Conservation (phyloP, 192 early-diverging fungal genomes). For the Backusella circina region DNA sequence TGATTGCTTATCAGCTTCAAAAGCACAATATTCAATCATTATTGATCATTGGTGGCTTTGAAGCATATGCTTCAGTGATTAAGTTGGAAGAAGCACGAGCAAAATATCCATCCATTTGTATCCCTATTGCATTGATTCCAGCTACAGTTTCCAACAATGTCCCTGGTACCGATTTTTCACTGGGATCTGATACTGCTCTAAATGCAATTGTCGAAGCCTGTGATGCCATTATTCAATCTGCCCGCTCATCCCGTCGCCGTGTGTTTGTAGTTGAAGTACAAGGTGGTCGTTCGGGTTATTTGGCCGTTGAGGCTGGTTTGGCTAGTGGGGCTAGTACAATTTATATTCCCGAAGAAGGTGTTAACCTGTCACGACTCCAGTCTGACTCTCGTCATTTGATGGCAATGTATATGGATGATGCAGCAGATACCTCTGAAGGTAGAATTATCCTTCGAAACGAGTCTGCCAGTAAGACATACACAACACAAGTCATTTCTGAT, state of each 20-base stretch:
- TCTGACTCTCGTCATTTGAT: constrained; percentile 79
- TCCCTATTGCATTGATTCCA: constrained; percentile 89
- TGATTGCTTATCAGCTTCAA: constrained; percentile 90
- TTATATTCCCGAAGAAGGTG: constrained; percentile 93
- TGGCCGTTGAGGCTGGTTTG: constrained; percentile 83
- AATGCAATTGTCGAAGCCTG: constrained; percentile 92
- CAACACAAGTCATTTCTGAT: constrained; percentile 83
- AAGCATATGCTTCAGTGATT: constrained; percentile 80
- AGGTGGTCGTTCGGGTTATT: constrained; percentile 91
- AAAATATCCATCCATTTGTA: constrained; percentile 90
- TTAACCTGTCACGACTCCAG: constrained; percentile 76
- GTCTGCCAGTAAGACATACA: constrained; percentile 74
- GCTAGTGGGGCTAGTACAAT: constrained; percentile 80
- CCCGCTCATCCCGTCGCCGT: constrained; percentile 82
- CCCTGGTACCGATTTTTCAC: constrained; percentile 91
- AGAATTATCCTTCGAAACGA: constrained; percentile 85
- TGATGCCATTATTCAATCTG: constrained; percentile 90
- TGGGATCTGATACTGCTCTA: constrained; percentile 91
- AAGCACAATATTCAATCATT: constrained; percentile 86
- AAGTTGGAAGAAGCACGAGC: constrained; percentile 66
- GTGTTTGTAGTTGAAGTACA: constrained; percentile 98
- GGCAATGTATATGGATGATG: constrained; percentile 73
- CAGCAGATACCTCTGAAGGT: constrained; percentile 67
- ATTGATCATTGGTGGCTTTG: constrained; percentile 92
- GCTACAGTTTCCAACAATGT: constrained; percentile 99